Evolutionary conservation across 805 yeast species (phyloP).

Genomic region (Maudiozyma barnettii): DNA sequence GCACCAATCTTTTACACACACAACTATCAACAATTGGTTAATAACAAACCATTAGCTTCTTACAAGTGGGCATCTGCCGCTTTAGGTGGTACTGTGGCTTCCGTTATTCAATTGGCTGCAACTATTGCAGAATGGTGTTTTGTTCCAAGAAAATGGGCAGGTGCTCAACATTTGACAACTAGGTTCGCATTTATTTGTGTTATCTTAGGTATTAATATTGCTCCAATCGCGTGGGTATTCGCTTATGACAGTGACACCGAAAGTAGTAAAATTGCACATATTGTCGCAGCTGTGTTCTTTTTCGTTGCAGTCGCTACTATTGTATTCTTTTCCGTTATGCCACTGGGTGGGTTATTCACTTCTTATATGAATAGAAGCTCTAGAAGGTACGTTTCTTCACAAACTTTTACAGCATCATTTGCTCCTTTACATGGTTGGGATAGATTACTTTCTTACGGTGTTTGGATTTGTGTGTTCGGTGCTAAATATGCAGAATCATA

Average conservation of each 20-base stretch:
- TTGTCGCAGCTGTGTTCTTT: constrained; percentile 78
- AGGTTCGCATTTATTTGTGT: constrained; percentile 66
- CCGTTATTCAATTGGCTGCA: constrained; percentile 72
- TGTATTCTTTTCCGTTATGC: constrained; percentile 85
- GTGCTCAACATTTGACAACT: constrained; percentile 91
- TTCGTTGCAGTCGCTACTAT: constrained; percentile 78
- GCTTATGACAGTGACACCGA: constrained; percentile 62
- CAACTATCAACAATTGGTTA: constrained; percentile 70
- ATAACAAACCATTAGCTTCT: constrained; percentile 79
- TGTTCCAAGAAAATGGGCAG: constrained; percentile 98
- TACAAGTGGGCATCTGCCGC: constrained; percentile 90
- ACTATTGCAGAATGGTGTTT: constrained; percentile 89
- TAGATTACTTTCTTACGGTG: constrained; percentile 87
- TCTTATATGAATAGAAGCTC: constrained; percentile 83
- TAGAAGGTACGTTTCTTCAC: constrained; percentile 84
- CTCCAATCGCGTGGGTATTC: constrained; percentile 78
- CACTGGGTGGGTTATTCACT: constrained; percentile 91
- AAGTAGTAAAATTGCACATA: constrained; percentile 59
- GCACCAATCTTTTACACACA: constrained; percentile 86
- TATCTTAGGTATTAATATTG: constrained; percentile 64
- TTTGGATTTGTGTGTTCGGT: constrained; percentile 81
- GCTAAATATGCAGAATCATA: constrained; percentile 89
- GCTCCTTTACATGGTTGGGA: constrained; percentile 73
- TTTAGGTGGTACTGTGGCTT: constrained; percentile 84
- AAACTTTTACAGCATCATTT: constrained; percentile 90